Base-by-base conservation (phyloP, 805 yeast species). In the Wickerhamomyces strasburgensis region DNA sequence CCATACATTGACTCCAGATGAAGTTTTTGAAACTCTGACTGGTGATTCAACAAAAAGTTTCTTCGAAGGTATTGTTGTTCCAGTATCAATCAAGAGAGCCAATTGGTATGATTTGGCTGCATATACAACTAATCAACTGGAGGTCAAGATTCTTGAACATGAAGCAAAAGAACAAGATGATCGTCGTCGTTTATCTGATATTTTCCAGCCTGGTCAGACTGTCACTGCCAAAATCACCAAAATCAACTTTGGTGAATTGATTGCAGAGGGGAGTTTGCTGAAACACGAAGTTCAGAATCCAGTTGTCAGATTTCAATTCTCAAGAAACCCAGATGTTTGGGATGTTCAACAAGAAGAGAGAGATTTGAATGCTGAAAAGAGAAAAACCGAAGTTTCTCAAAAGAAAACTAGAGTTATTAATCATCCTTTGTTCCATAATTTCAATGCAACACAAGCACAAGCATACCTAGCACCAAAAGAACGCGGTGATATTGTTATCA, bases 401-500 rank as follows among this genome's bases (percentile, higher is more conserved):
- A 79, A 83, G 42, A 72, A 79, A 44, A 74, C 80, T 24, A 78
- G 95, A 56, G 81, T 85, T 47, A 74, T 93, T 51, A 90, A 88
- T 57, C 98, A 93, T 65, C 95, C 96, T 27, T 75, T 83, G 57
- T 93, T 85, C 73, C 83, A 78, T 50, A 82, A 85, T 44, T 82
- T 89, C 66, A 84, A 78, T 50, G 73, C 84, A 42, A 71, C 69
- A 38, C 96, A 93, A 66, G 98, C 99, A 1, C 98, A 90, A 60
- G 95, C 84, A 49, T 88, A 73, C 49, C 72, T 93, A 52, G 96
- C 96, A 15, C 85, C 96, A 17, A 75, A 83, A 56, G 75, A 80
- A 29, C 81, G 89, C 46, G 99, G 99, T 36, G 95, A 86, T 49
- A 75, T 87, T 62, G 95, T 93, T 15, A 84, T 93, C 38, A 75